phyloP scores from a whole-genome alignment of 2,329 filamentous ascomycete species.

The Arthroderma uncinatum region DNA sequence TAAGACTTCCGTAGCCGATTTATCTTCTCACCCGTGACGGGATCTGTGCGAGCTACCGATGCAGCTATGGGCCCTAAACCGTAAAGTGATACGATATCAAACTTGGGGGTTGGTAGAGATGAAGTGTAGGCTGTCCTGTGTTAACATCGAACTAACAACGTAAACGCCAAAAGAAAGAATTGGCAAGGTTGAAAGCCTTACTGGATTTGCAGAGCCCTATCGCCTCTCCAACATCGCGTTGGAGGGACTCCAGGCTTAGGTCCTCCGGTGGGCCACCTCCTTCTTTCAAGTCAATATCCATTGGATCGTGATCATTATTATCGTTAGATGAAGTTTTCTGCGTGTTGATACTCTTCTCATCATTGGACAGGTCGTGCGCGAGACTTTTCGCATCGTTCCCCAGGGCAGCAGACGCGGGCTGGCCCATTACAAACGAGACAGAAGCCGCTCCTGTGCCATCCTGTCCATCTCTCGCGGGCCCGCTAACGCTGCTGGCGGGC shows the following conservation, averaged over 20 bases:
- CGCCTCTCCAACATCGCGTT: constrained; percentile 36
- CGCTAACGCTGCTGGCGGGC: constrained; percentile 36
- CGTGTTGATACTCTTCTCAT: constrained; percentile 17
- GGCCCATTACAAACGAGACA: constrained; percentile 11
- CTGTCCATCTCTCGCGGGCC: constrained; percentile 25
- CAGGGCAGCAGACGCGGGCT: not conserved
- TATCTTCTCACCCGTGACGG: constrained; percentile 52
- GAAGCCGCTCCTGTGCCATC: constrained; percentile 13
- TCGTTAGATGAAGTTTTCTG: constrained; percentile 14
- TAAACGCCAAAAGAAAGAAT: constrained; percentile 16
- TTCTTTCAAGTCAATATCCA: constrained; percentile 30
- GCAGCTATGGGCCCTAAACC: constrained; percentile 45
- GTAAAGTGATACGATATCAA: constrained; percentile 51
- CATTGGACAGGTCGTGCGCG: not conserved
- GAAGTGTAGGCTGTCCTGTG: constrained; percentile 37
- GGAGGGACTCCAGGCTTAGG: constrained; percentile 33
- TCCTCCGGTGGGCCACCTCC: constrained; percentile 16
- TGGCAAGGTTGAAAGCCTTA: constrained; percentile 32
- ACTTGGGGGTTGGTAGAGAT: constrained; percentile 45
- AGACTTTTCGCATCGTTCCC: not conserved
- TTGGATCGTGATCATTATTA: constrained; percentile 23
- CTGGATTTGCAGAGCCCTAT: constrained; percentile 41
- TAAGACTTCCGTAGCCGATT: constrained; percentile 50
- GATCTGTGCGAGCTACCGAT: constrained; percentile 49
- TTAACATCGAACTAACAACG: constrained; percentile 33